Evolutionary conservation across 1,284 basidiomycete genomes (phyloP).

Genomic region (Heliocybe sulcata): DNA sequence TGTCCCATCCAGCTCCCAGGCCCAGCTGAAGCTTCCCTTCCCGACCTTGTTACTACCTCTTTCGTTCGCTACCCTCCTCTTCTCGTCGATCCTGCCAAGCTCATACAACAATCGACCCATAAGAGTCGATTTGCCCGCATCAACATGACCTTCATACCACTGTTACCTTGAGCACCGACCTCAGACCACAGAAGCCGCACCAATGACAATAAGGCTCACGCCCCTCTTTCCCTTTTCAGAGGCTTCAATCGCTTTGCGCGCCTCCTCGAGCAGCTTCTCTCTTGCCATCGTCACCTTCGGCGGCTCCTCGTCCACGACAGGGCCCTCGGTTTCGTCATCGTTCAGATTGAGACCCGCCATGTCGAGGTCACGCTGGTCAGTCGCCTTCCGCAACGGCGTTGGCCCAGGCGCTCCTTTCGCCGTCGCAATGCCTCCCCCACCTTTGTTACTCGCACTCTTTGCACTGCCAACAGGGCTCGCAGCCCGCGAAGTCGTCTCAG

Average conservation of each 20-base stretch:
- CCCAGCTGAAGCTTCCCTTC: slow-evolving; percentile 95
- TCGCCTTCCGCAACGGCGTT: slow-evolving; percentile 26
- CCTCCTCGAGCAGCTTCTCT: slow-evolving; percentile 85
- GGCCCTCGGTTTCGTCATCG: slow-evolving; percentile 33
- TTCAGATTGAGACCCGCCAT: slow-evolving; percentile 69
- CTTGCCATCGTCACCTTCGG: slow-evolving; percentile 68
- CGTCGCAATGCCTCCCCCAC: slow-evolving; percentile 17
- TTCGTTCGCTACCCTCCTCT: slow-evolving; percentile 80
- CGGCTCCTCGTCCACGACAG: slow-evolving; percentile 41
- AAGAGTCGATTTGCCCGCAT: slow-evolving; percentile 96
- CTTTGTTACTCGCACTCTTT: slow-evolving; percentile 27
- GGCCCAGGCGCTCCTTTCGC: slow-evolving; percentile 27
- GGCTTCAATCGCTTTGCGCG: slow-evolving; percentile 45
- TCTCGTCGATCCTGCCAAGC: slow-evolving; percentile 83
- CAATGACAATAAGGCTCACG: slow-evolving; percentile 89
- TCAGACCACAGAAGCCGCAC: slow-evolving; percentile 38
- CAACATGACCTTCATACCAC: slow-evolving; percentile 76
- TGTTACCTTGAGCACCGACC: background rate
- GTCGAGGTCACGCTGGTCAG: slow-evolving; percentile 59
- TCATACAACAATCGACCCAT: slow-evolving; percentile 96
- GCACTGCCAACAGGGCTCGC: slow-evolving; percentile 32
- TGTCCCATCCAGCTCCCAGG: slow-evolving; percentile 94
- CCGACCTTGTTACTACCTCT: slow-evolving; percentile 87
- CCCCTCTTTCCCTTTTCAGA: slow-evolving; percentile 51
- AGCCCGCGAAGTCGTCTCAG: slow-evolving; percentile 23